phyloP scores from a whole-genome alignment of 2,329 filamentous ascomycete genomes.

The Zymoseptoria passerinii region DNA sequence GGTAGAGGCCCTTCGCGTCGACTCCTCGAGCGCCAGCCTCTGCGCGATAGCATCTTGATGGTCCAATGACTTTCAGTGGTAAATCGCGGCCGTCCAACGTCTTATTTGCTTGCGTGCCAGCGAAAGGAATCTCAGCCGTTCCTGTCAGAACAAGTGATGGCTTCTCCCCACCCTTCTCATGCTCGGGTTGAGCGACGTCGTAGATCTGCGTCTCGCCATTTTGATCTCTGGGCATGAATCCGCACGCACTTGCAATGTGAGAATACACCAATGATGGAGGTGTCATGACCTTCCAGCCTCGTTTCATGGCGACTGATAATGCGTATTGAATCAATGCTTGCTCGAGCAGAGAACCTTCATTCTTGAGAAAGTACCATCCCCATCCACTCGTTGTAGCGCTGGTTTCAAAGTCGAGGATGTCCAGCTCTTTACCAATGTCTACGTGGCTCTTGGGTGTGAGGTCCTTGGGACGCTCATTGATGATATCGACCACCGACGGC shows the following conservation, averaged over 20 bases:
- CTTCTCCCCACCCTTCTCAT: slow-evolving; percentile 53
- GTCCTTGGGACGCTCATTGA: slow-evolving; percentile 55
- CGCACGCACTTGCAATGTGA: slow-evolving; percentile 83
- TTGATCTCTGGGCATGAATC: slow-evolving; percentile 86
- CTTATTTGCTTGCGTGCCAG: slow-evolving; percentile 74
- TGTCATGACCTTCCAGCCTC: slow-evolving; percentile 71
- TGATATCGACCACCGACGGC: slow-evolving; percentile 61
- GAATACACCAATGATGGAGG: slow-evolving; percentile 88
- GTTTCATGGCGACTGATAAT: slow-evolving; percentile 59
- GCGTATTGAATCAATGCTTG: slow-evolving; percentile 88
- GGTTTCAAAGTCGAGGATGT: slow-evolving; percentile 79
- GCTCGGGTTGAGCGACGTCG: slow-evolving; percentile 54
- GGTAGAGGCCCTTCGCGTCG: slow-evolving; percentile 89
- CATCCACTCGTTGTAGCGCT: slow-evolving; percentile 80
- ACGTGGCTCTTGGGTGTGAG: slow-evolving; percentile 38
- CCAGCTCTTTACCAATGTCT: slow-evolving; percentile 76
- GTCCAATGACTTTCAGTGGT: slow-evolving; percentile 71
- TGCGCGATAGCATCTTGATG: slow-evolving; percentile 88
- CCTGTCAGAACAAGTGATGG: slow-evolving; percentile 71
- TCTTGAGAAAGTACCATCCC: slow-evolving; percentile 97
- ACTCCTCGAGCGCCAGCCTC: slow-evolving; percentile 86
- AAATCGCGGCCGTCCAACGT: slow-evolving; percentile 57
- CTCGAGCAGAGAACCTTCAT: slow-evolving; percentile 86
- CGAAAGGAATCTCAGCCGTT: slow-evolving; percentile 90
- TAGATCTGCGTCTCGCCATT: slow-evolving; percentile 92